Evolutionary conservation across 1,284 basidiomycete species (phyloP).

Genomic region (Ceratobasidium sp.): DNA sequence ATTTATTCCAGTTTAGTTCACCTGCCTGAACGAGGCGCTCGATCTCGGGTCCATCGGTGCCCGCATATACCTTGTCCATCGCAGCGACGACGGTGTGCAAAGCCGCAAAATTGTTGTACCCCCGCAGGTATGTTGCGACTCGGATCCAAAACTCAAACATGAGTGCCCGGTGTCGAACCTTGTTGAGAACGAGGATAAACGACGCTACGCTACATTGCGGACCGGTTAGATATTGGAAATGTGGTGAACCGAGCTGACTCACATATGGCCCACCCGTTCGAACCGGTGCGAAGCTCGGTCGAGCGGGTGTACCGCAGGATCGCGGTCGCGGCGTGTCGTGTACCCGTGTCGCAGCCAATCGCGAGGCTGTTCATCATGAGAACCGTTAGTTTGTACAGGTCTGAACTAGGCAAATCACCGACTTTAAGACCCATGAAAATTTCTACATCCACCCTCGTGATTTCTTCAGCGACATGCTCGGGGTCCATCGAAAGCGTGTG

Average conservation of each 20-base stretch:
- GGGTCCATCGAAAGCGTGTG: slow-evolving; percentile 67
- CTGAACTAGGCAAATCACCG: slow-evolving; percentile 47
- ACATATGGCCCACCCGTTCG: slow-evolving; percentile 81
- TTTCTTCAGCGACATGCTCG: slow-evolving; percentile 76
- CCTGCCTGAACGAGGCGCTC: slow-evolving; percentile 73
- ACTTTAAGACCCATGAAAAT: slow-evolving; percentile 77
- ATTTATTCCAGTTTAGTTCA: slow-evolving; percentile 72
- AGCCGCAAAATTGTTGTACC: slow-evolving; percentile 77
- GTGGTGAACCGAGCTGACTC: slow-evolving; percentile 48
- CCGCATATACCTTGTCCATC: slow-evolving; percentile 77
- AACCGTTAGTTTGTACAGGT: slow-evolving; percentile 17
- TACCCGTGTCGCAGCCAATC: slow-evolving; percentile 82
- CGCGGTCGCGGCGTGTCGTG: slow-evolving; percentile 67
- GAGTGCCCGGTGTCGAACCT: slow-evolving; percentile 69
- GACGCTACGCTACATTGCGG: slow-evolving; percentile 70
- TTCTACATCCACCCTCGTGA: slow-evolving; percentile 70
- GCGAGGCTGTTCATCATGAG: slow-evolving; percentile 64
- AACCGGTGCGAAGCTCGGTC: slow-evolving; percentile 73
- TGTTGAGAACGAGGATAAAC: slow-evolving; percentile 79
- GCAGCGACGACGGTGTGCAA: slow-evolving; percentile 84
- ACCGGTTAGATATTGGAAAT: neutral
- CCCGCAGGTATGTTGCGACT: slow-evolving; percentile 73
- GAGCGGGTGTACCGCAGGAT: slow-evolving; percentile 70
- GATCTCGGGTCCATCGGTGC: slow-evolving; percentile 67
- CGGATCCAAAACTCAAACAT: slow-evolving; percentile 77